Evolutionary conservation across 768 basidiomycete genomes (phyloP).

Genomic region (Termitomyces titanicus): DNA sequence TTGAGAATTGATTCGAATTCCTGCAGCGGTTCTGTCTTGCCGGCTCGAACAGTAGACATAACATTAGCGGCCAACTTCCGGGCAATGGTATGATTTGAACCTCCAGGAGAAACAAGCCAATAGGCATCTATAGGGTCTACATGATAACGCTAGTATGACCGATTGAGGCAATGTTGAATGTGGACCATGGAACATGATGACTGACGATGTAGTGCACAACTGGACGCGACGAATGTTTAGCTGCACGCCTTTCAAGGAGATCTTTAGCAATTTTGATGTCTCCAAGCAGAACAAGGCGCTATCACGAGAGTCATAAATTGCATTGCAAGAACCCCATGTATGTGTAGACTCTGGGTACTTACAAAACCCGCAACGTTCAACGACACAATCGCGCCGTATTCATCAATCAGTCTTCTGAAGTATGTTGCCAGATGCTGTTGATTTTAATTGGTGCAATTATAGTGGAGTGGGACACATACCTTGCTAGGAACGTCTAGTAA

Average conservation of each 20-base stretch:
- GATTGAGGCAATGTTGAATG: not conserved
- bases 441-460: not conserved
- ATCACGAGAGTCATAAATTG: not conserved
- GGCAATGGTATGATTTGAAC: not conserved
- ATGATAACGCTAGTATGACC: not conserved
- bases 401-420: not conserved
- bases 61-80: not conserved
- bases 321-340: not conserved
- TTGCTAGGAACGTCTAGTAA: not conserved
- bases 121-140: not conserved
- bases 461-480: not conserved
- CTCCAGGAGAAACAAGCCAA: not conserved
- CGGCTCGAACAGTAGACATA: not conserved
- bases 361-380: not conserved
- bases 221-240: not conserved
- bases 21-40: not conserved
- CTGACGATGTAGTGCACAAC: not conserved
- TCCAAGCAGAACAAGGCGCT: not conserved
- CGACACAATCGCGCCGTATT: not conserved
- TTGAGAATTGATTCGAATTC: not conserved
- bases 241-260: not conserved
- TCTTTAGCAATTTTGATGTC: not conserved
- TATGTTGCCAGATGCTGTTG: not conserved
- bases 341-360: not conserved
- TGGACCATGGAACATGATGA: not conserved